Conservation (phyloP, 2,329 filamentous ascomycete species). For the Leptographium galeiforme region DNA sequence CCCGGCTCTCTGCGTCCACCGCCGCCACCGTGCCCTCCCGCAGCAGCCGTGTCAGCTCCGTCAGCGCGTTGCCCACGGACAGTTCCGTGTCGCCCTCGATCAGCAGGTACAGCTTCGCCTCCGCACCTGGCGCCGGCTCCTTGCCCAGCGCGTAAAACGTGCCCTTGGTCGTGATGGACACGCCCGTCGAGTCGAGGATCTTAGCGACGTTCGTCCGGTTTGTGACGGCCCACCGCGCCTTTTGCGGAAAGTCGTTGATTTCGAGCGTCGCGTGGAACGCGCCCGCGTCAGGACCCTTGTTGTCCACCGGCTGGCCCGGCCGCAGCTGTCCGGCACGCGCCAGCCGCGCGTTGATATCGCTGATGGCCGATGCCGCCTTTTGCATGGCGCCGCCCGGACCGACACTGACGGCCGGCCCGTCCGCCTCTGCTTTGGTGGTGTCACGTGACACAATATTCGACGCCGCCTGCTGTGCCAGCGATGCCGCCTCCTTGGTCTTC, state of each 20-base stretch:
- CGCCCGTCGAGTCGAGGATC: slow-evolving; percentile 87
- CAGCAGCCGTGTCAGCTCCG: slow-evolving; percentile 74
- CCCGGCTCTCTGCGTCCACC: slow-evolving; percentile 71
- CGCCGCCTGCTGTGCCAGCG: slow-evolving; percentile 48
- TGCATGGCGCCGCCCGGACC: slow-evolving; percentile 45
- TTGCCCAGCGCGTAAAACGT: slow-evolving; percentile 77
- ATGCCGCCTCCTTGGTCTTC: slow-evolving; percentile 55
- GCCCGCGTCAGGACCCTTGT: slow-evolving; percentile 93
- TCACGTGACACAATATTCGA: slow-evolving; percentile 43
- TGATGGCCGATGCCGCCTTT: slow-evolving; percentile 80
- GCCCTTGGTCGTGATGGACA: slow-evolving; percentile 94
- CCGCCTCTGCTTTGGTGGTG: slow-evolving; percentile 25
- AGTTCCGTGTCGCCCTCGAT: slow-evolving; percentile 96
- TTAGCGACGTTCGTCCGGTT: slow-evolving; percentile 98
- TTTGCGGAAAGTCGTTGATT: slow-evolving; percentile 99
- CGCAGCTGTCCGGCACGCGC: slow-evolving; percentile 82
- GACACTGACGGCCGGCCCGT: not conserved
- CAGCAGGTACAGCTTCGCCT: slow-evolving; percentile 94
- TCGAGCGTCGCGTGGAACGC: slow-evolving; percentile 94
- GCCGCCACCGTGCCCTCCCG: slow-evolving; percentile 85
- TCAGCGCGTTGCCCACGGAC: slow-evolving; percentile 79
- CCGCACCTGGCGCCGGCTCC: slow-evolving; percentile 57
- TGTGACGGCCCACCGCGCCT: slow-evolving; percentile 95
- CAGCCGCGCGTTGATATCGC: slow-evolving; percentile 79
- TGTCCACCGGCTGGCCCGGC: slow-evolving; percentile 89